Base-by-base conservation (phyloP, 1,139 yeast species). In the Taphrina deformans region DNA sequence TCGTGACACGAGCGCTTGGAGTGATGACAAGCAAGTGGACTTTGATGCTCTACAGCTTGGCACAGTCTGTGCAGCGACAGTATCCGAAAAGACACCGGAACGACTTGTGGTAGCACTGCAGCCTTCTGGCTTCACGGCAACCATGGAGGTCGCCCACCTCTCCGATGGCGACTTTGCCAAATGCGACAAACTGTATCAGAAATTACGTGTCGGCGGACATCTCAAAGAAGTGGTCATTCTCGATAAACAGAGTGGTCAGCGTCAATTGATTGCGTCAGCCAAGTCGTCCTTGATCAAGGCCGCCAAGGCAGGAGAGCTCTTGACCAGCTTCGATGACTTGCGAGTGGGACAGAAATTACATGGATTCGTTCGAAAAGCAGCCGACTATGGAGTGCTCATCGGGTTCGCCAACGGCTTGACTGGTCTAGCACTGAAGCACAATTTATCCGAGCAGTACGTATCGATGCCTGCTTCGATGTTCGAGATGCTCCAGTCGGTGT, bases 341-440 rank as follows among this genome's bases (percentile, higher is more conserved):
- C 75, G 80, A 53, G 75, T 81, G n/a, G 83, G 83, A 33, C 77
- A 76, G 58, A 72, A 76, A 14, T 75, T 88, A 62, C 80, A 83
- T 68, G 99, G 98, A 50, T 92, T 81, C 73, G 83, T 93, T 62
- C 88, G 85, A 71, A 86, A 91, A 29, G 86, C 89, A 31, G 88
- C 95, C 23, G 83, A 82, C 74, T 68, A 70, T 27, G 98, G 98
- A 70, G 80, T 90, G 31, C 92, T 93, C 74, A 88, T 93, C 66
- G 83, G 88, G 0, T 93, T 93, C 76, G 91, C 87, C 67, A 88
- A 88, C 69, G 84, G 82, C 65, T 82, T 92, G 70, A 88, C 91
- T 35, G 98, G 97, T 56, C 81, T 93, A 70, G 88, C 90, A 2
- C 82, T 89, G 70, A 90, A 93, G 67, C 65, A 60, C 44, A 55